These are phyloP conservation scores for Candida sp. DNA, from an alignment of 1,139 yeast species.

Conservation along the genomic window DNA sequence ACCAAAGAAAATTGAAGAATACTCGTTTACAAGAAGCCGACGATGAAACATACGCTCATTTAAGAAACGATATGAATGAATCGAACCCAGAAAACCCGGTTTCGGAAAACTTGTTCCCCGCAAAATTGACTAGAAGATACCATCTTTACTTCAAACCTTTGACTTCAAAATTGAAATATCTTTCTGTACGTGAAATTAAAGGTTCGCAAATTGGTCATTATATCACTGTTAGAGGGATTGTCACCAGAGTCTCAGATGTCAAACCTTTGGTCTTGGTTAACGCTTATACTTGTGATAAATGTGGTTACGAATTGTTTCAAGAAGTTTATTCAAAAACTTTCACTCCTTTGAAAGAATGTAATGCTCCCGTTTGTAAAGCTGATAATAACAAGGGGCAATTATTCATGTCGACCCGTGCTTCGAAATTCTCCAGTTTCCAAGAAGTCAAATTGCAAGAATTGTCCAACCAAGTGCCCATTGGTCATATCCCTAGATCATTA, in stretches of 20 bases:
- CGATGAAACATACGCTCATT: conserved; percentile 45
- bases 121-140: conserved; percentile 84
- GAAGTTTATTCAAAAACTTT: conserved; percentile 85
- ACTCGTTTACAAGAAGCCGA: conserved; percentile 68
- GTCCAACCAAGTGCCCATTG: conserved; percentile 97
- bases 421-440: conserved; percentile 92
- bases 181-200: conserved; percentile 87
- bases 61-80: conserved; percentile 31
- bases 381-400: conserved; percentile 87
- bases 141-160: conserved; percentile 83
- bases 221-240: conserved; percentile 90
- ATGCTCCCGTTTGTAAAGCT: conserved; percentile 72
- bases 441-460: conserved; percentile 94
- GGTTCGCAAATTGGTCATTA: conserved; percentile 83
- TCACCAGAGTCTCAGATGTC: conserved; percentile 94
- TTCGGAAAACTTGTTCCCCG: conserved; percentile 63
- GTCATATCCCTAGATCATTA: conserved; percentile 91
- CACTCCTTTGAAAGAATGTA: conserved; percentile 83
- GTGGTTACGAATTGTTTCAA: conserved; percentile 96
- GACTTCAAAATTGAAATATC: conserved; percentile 48
- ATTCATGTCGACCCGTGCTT: conserved; percentile 92
- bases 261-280: conserved; percentile 89
- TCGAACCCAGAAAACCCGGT: conserved; percentile 15
- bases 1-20: conserved; percentile 84
- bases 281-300: conserved; percentile 96